Percentiles rank a stretch among this genome's conserved stretches.
phyloP scores from a whole-genome alignment of 345 rosid genomes.

The Rubroshorea leprosula region DNA sequence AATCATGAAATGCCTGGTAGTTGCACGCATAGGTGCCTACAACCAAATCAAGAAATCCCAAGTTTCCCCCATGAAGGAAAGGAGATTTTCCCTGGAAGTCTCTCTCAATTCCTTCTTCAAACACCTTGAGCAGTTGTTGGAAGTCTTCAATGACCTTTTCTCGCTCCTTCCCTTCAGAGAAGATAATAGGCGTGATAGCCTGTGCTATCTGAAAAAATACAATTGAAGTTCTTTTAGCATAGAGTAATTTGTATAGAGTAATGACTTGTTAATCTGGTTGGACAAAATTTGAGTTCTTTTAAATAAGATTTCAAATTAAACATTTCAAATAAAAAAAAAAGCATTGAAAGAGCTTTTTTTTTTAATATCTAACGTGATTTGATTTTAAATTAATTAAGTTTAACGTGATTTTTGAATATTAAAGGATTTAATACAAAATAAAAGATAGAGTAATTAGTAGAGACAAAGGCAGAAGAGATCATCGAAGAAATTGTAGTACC shows the following conservation, averaged over 20 bases:
- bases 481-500: background rate
- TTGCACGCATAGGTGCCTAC: slow-evolving; percentile 16
- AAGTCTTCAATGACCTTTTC: slow-evolving; percentile 16
- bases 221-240: background rate
- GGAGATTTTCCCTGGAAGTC: slow-evolving; percentile 14
- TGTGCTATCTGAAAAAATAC: slow-evolving; percentile 11
- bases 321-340: no score
- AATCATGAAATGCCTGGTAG: slow-evolving; percentile 21
- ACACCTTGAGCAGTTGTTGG: slow-evolving; percentile 11
- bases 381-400: no score
- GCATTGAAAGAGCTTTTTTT: no score
- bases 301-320: no score
- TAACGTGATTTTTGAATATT: no score
- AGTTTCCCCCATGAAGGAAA: slow-evolving; percentile 2
- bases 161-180: slow-evolving; percentile 15
- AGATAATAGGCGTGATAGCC: background rate
- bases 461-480: no score
- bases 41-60: slow-evolving; percentile 20
- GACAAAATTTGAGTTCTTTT: no score
- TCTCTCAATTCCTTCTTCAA: slow-evolving; percentile 18
- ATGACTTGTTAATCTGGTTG: no score
- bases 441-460: no score
- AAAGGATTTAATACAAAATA: no score
- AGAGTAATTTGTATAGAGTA: background rate
- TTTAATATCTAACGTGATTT: no score